Evolutionary conservation across 1,284 basidiomycete species (phyloP).

Genomic region (Schizophyllum commune): DNA sequence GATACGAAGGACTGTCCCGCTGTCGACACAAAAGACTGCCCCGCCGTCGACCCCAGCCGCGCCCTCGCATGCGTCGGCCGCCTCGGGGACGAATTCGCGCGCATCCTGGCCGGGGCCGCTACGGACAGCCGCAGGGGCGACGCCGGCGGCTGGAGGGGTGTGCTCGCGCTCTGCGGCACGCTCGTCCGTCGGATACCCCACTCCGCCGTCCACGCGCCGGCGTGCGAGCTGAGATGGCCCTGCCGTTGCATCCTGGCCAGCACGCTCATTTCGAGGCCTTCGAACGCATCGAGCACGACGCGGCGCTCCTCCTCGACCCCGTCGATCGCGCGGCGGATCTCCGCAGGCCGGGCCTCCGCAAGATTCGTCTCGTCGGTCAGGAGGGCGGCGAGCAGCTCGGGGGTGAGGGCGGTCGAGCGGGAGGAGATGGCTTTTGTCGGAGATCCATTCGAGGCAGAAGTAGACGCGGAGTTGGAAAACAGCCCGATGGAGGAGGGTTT

Average conservation of each 20-base stretch:
- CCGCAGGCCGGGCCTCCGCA: slow-evolving; percentile 33
- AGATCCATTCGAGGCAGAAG: not conserved
- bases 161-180: too few relatives aligned
- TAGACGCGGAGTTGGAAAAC: too few relatives aligned
- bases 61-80: not conserved
- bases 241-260: slow-evolving; percentile 36
- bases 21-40: not conserved
- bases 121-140: too few relatives aligned
- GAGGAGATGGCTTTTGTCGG: not conserved
- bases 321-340: slow-evolving; percentile 55
- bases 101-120: not conserved
- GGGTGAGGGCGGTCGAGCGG: not conserved
- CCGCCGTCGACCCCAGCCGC: not conserved
- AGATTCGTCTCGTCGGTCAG: slow-evolving; percentile 38
- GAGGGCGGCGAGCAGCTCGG: not conserved
- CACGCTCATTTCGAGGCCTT: slow-evolving; percentile 54
- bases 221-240: slow-evolving; percentile 4
- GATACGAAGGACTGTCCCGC: too few relatives aligned
- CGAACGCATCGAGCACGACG: slow-evolving; percentile 61
- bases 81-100: not conserved
- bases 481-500: not conserved
- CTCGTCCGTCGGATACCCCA: too few relatives aligned
- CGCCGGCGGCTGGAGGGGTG: too few relatives aligned
- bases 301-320: slow-evolving; percentile 56
- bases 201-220: too few relatives aligned